A percentile compares a stretch with the other conserved stretches of the same genome.
Conservation (phyloP, 495 filamentous ascomycete species). For the Barbatosphaeria neglecta region DNA sequence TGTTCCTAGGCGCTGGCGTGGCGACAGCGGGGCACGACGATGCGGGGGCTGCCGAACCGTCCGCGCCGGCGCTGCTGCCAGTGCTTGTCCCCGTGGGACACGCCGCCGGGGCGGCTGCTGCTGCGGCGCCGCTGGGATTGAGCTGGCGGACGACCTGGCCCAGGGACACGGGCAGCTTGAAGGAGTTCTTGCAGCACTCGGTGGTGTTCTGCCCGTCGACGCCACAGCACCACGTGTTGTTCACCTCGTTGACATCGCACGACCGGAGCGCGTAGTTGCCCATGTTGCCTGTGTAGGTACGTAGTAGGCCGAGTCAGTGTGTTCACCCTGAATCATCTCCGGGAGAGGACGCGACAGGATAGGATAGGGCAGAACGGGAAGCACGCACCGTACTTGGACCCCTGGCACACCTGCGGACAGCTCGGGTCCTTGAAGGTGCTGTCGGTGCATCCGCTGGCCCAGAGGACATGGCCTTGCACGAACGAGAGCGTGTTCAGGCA, state of each 20-base stretch:
- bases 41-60: not conserved
- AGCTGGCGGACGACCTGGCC: conserved; percentile 11
- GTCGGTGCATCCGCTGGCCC: conserved; percentile 12
- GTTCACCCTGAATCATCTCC: no score
- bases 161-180: conserved; percentile 6
- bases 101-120: not conserved
- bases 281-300: conserved; percentile 2
- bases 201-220: conserved; percentile 3
- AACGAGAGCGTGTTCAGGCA: conserved; percentile 9
- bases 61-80: not conserved
- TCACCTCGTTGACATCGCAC: conserved; percentile 6
- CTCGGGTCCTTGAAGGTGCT: conserved; percentile 10
- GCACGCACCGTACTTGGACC: conserved; percentile 5
- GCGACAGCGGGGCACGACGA: not conserved
- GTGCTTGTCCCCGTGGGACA: not conserved
- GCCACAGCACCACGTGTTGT: conserved; percentile 11
- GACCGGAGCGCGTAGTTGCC: conserved; percentile 9
- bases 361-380: no score
- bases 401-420: conserved; percentile 11
- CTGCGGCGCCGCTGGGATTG: conserved; percentile 3
- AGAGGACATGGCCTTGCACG: conserved; percentile 11
- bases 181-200: conserved; percentile 8
- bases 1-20: no score
- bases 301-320: not conserved
- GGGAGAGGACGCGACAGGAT: no score